Conservation (phyloP, 305 asterid species). For the Withania somnifera region DNA sequence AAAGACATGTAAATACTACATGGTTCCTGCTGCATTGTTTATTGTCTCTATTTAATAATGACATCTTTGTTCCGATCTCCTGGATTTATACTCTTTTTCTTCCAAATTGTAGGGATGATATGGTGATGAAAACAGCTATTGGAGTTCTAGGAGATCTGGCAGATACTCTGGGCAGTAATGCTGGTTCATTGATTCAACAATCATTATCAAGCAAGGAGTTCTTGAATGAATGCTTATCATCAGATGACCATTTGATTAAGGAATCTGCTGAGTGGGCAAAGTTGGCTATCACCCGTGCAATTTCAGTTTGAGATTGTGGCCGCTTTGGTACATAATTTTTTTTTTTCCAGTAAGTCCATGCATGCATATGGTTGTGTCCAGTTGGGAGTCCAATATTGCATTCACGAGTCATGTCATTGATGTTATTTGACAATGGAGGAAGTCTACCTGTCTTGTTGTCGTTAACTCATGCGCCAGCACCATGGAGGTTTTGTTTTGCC, state of each 20-base stretch:
- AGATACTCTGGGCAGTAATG: conserved; percentile 88
- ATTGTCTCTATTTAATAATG: neutral
- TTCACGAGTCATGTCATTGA: conserved; percentile 53
- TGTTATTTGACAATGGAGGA: conserved; percentile 51
- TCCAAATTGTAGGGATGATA: conserved; percentile 61
- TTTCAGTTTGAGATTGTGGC: conserved; percentile 57
- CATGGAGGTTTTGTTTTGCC: too few species aligned
- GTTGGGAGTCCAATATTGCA: conserved; percentile 50
- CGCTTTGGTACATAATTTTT: conserved; percentile 38
- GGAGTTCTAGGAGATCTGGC: conserved; percentile 95
- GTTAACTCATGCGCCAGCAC: conserved; percentile 76
- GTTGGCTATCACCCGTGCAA: conserved; percentile 84
- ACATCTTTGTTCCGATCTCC: neutral
- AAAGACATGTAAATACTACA: conserved; percentile 61
- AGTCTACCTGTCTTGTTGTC: conserved; percentile 46
- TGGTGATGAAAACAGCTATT: conserved; percentile 91
- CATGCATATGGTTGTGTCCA: conserved; percentile 88
- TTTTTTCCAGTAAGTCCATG: conserved; percentile 38
- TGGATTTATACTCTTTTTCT: conserved; percentile 5
- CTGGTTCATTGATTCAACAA: conserved; percentile 72
- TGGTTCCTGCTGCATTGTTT: neutral
- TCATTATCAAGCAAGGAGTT: conserved; percentile 80
- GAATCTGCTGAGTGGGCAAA: conserved; percentile 98
- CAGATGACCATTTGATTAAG: conserved; percentile 81
- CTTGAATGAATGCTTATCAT: conserved; percentile 71